Evolutionary conservation across 441 rosid species (phyloP).

Genomic region (Brassica balearica): DNA sequence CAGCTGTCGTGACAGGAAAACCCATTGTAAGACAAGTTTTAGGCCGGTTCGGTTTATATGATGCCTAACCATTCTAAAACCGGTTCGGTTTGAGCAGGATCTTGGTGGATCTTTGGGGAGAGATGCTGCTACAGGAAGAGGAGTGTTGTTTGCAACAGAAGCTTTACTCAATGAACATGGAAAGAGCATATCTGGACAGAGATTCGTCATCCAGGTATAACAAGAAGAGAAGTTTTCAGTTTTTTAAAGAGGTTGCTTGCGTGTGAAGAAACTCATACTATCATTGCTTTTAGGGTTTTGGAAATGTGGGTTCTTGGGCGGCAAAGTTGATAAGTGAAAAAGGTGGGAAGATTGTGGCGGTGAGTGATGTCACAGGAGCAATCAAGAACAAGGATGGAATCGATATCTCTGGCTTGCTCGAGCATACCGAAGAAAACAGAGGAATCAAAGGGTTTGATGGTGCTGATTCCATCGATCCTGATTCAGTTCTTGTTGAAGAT

Average conservation of each 20-base stretch:
- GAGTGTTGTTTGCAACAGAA: constrained; percentile 67
- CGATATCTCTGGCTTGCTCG: constrained; percentile 50
- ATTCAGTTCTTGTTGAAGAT: constrained; percentile 57
- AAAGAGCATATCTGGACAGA: constrained; percentile 56
- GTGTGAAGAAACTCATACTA: constrained; percentile 6
- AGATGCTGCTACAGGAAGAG: constrained; percentile 77
- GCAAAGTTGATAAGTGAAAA: constrained; percentile 58
- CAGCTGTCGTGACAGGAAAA: constrained; percentile 73
- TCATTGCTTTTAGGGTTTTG: constrained; percentile 58
- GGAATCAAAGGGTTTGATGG: constrained; percentile 65
- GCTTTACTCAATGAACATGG: constrained; percentile 67
- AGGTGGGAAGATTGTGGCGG: constrained; percentile 65
- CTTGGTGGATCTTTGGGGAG: constrained; percentile 82
- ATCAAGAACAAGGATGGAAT: constrained; percentile 62
- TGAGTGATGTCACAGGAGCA: constrained; percentile 68
- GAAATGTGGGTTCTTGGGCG: constrained; percentile 78
- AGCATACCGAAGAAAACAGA: constrained; percentile 60
- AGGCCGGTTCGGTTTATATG: neutral
- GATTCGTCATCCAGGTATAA: constrained; percentile 61
- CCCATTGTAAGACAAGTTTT: constrained; percentile 73
- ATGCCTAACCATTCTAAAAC: neutral
- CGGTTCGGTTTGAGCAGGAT: constrained; percentile 45
- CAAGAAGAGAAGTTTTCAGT: neutral
- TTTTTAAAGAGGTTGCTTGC: neutral
- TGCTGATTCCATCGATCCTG: constrained; percentile 48